phyloP scores from a whole-genome alignment of 768 basidiomycete species.

The Lactarius sanguifluus region DNA sequence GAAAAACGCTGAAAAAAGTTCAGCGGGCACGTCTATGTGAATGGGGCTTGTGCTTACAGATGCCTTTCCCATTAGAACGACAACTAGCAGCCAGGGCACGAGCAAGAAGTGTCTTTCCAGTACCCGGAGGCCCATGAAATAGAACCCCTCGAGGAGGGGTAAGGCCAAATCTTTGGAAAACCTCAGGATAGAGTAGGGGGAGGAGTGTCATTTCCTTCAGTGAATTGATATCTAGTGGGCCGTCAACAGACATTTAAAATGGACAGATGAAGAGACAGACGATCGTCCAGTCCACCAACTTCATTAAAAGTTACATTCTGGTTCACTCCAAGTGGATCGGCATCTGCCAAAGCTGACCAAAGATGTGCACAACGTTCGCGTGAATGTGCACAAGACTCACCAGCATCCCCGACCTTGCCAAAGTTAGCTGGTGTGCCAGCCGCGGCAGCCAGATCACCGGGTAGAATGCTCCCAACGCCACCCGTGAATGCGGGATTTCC shows the following conservation, averaged over 20 bases:
- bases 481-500: conserved; percentile 45
- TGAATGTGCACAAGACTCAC: conserved; percentile 40
- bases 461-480: conserved; percentile 58
- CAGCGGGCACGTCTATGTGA: not conserved
- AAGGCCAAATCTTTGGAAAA: conserved; percentile 90
- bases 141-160: conserved; percentile 96
- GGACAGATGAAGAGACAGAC: conserved; percentile 44
- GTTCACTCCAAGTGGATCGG: conserved; percentile 93
- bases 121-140: conserved; percentile 99
- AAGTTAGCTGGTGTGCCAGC: conserved; percentile 83
- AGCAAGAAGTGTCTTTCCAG: conserved; percentile 93
- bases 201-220: conserved; percentile 98
- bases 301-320: conserved; percentile 94
- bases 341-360: conserved; percentile 77
- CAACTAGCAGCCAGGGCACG: conserved; percentile 93
- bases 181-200: conserved; percentile 92
- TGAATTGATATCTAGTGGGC: conserved; percentile 81
- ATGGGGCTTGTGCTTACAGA: conserved; percentile 56
- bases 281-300: conserved; percentile 93
- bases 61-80: conserved; percentile 79
- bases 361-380: conserved; percentile 24
- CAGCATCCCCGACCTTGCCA: conserved; percentile 79
- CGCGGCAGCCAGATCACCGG: conserved; percentile 60
- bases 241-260: conserved; percentile 9
- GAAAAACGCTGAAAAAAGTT: conserved; percentile 74